A percentile compares a stretch with the other conserved stretches of the same genome.
Conservation (phyloP, 495 filamentous ascomycete species). For the Aspergillus sclerotioniger region DNA sequence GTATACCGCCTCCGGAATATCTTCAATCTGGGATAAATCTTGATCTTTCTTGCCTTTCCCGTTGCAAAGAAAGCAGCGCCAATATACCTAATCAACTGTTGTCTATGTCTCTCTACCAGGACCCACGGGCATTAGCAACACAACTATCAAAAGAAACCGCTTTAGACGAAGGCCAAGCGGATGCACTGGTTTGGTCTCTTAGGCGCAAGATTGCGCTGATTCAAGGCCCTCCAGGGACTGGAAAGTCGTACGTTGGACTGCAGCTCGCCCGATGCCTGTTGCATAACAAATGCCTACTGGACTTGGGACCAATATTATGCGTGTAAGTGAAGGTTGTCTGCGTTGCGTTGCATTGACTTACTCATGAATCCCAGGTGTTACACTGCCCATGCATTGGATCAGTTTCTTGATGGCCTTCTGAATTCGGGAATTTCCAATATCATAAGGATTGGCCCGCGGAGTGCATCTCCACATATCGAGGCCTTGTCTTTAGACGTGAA, state of each 20-base stretch:
- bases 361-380: constrained; percentile 43
- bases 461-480: constrained; percentile 26
- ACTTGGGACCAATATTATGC: constrained; percentile 59
- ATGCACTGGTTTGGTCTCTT: constrained; percentile 54
- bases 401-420: constrained; percentile 55
- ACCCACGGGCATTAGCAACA: not conserved
- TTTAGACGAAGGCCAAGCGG: constrained; percentile 57
- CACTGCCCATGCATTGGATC: constrained; percentile 70
- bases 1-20: not conserved
- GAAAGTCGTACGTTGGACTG: constrained; percentile 50
- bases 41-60: constrained; percentile 1
- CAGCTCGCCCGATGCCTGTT: constrained; percentile 57
- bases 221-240: constrained; percentile 76
- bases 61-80: not conserved
- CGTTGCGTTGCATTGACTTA: not conserved
- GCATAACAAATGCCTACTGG: constrained; percentile 43
- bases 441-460: constrained; percentile 62
- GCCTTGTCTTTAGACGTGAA: constrained; percentile 15
- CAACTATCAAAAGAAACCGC: constrained; percentile 25
- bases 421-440: constrained; percentile 52
- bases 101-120: not conserved
- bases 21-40: not conserved
- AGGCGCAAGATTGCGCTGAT: constrained; percentile 56
- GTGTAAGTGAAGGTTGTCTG: constrained; percentile 12
- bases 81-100: not conserved